phyloP scores from a whole-genome alignment of 2,329 filamentous ascomycete genomes.

The Aspergillus sp. region DNA sequence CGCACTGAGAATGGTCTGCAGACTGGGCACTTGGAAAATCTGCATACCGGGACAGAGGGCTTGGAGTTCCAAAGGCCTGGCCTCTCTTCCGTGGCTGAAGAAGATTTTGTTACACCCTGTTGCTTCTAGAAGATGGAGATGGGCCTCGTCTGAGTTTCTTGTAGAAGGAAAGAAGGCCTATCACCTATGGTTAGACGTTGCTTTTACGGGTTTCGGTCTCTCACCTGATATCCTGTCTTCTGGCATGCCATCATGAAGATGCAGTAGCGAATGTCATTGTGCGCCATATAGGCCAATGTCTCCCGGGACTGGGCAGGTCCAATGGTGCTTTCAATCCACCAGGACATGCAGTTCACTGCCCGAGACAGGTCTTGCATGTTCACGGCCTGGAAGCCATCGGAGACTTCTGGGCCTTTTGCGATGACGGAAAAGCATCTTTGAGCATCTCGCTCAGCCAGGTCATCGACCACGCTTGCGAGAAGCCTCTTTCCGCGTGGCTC shows the following conservation, averaged over 20 bases:
- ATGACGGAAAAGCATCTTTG: neutral
- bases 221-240: slow-evolving; percentile 2
- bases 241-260: slow-evolving; percentile 7
- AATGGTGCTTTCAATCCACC: slow-evolving; percentile 13
- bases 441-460: too few relatives aligned
- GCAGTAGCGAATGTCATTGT: slow-evolving; percentile 9
- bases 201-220: too few relatives aligned
- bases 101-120: slow-evolving; percentile 5
- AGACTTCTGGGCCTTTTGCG: neutral
- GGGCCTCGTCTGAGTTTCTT: slow-evolving; percentile 9
- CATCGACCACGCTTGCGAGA: too few relatives aligned
- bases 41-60: neutral
- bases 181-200: neutral
- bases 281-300: slow-evolving; percentile 10
- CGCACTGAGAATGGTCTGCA: neutral
- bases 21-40: neutral
- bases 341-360: slow-evolving; percentile 19
- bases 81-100: neutral
- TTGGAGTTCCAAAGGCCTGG: neutral
- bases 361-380: slow-evolving; percentile 18
- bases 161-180: slow-evolving; percentile 5
- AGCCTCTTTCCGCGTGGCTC: too few relatives aligned
- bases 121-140: slow-evolving; percentile 5
- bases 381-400: slow-evolving; percentile 20
- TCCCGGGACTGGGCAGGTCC: neutral